Conservation (phyloP, 2,329 filamentous ascomycete species). For the Chaetomium strumarium region DNA sequence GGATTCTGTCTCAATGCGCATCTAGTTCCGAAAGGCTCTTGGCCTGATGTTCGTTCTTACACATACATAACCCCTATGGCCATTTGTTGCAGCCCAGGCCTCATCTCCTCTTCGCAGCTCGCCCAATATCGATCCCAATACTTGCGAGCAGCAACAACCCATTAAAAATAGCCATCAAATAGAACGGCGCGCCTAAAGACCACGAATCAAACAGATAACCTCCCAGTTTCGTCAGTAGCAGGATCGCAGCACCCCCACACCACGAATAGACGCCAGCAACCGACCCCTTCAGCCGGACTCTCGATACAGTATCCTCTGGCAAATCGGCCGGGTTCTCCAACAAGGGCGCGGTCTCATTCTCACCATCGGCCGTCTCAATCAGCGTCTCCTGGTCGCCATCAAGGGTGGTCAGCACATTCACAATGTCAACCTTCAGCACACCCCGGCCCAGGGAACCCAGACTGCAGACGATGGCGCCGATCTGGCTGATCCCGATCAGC, state of each 20-base stretch:
- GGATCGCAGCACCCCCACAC: slow-evolving; percentile 81
- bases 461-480: slow-evolving; percentile 92
- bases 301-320: slow-evolving; percentile 34
- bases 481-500: slow-evolving; percentile 85
- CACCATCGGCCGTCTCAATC: slow-evolving; percentile 19
- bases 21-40: neutral
- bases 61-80: neutral
- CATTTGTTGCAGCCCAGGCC: neutral
- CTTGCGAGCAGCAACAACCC: slow-evolving; percentile 58
- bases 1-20: no score
- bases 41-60: no score
- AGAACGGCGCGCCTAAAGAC: slow-evolving; percentile 77
- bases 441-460: slow-evolving; percentile 81
- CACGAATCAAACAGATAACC: slow-evolving; percentile 77
- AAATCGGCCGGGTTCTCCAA: slow-evolving; percentile 27
- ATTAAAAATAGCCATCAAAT: slow-evolving; percentile 90
- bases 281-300: slow-evolving; percentile 73
- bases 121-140: slow-evolving; percentile 44
- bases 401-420: slow-evolving; percentile 23
- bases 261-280: slow-evolving; percentile 93
- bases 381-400: slow-evolving; percentile 30
- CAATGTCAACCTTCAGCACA: slow-evolving; percentile 53
- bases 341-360: slow-evolving; percentile 37
- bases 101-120: slow-evolving; percentile 23
- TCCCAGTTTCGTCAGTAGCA: slow-evolving; percentile 86